Evolutionary conservation across 176 grass and related monocot genomes (phyloP).

Genomic region (Oryza brachyantha): DNA sequence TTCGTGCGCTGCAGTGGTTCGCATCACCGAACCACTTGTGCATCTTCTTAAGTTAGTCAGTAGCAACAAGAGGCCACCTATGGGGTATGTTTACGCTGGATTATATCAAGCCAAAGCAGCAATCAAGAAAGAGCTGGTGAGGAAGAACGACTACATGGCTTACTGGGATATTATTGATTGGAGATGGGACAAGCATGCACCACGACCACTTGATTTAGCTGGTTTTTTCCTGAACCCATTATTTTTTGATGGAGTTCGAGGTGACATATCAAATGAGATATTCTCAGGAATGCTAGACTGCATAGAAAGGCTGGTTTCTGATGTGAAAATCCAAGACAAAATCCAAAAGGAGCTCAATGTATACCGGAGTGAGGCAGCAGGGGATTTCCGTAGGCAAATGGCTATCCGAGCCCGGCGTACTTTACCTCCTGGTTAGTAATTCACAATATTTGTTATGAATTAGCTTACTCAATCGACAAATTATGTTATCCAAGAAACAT

Average conservation of each 20-base stretch:
- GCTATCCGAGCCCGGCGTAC: conserved; percentile 75
- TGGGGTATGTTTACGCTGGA: conserved; percentile 85
- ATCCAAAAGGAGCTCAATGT: conserved; percentile 82
- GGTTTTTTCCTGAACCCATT: conserved; percentile 86
- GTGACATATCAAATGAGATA: conserved; percentile 65
- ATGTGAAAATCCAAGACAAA: conserved; percentile 87
- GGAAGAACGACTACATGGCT: conserved; percentile 57
- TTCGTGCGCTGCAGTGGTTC: conserved; percentile 62
- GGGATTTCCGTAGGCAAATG: conserved; percentile 89
- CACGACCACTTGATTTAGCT: conserved; percentile 65
- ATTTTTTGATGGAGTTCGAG: conserved; percentile 78
- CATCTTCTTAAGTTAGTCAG: conserved; percentile 72
- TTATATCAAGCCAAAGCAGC: conserved; percentile 71
- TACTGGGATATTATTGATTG: conserved; percentile 87
- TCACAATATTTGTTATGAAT: background rate
- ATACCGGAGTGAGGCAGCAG: conserved; percentile 67
- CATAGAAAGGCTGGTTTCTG: conserved; percentile 81
- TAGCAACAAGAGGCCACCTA: conserved; percentile 68
- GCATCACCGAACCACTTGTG: conserved; percentile 66
- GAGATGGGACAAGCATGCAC: conserved; percentile 65
- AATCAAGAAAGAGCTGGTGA: conserved; percentile 76
- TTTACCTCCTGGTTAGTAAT: conserved; percentile 79
- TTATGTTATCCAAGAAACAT: background rate
- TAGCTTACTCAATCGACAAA: conserved; percentile 3
- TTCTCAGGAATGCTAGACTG: conserved; percentile 87